Percentiles rank a stretch among this genome's conserved stretches.
Conservation (phyloP, 2,329 filamentous ascomycete species). For the Rutstroemia sp. region DNA sequence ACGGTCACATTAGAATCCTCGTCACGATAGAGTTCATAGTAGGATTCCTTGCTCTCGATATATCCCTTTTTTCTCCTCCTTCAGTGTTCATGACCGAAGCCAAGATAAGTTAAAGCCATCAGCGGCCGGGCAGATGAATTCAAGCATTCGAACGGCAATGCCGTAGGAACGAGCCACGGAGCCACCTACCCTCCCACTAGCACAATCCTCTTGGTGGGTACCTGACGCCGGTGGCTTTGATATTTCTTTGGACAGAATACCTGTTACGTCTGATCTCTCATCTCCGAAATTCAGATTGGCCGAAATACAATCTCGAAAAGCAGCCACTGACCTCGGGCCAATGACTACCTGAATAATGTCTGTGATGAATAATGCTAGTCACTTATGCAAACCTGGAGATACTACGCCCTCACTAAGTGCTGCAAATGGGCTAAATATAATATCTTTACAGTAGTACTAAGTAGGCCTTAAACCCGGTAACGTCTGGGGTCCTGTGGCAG, state of each 20-base stretch:
- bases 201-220: conserved; percentile 14
- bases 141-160: conserved; percentile 4
- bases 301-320: background rate
- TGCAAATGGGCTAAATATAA: background rate
- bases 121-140: background rate
- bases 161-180: background rate
- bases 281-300: conserved; percentile 22
- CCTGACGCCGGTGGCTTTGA: conserved; percentile 21
- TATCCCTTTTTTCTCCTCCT: background rate
- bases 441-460: background rate
- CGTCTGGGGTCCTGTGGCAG: conserved; percentile 3
- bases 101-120: conserved; percentile 1
- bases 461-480: background rate
- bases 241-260: background rate
- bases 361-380: background rate
- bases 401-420: background rate
- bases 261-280: conserved; percentile 13
- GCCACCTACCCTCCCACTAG: conserved; percentile 13
- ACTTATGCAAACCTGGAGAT: background rate
- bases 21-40: background rate
- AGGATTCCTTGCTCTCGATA: background rate
- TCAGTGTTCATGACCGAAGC: background rate
- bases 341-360: background rate
- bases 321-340: background rate
- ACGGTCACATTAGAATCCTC: background rate